Base-by-base conservation (phyloP, 768 basidiomycete genomes). In the Suillus subluteus region DNA sequence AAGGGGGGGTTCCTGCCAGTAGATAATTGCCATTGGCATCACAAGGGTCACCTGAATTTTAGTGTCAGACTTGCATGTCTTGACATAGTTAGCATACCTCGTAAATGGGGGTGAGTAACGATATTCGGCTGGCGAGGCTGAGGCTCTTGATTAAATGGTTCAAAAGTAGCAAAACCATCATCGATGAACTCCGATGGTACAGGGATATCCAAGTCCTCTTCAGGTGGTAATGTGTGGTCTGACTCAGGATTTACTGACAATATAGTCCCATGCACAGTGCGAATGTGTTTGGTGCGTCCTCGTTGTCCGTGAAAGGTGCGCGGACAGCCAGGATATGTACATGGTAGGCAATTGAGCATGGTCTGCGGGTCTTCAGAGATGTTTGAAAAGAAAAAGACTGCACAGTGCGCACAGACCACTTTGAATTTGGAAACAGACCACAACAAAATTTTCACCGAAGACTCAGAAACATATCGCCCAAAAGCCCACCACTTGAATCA, bases 11-110 rank as follows among this genome's bases (percentile, higher is more conserved):
- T 30, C 43, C 65, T 56, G 30, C 41, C 0, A 32, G 54, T 38
- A 69, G 50, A 26, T 32, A 63, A 37, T 32, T 15, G n/a, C 68
- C 67, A 44, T 69, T 44, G 40, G 35, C 43, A 67, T 69, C 58
- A 35, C 68, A 69, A 23, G 67, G 68, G 23, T 13, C 38, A 50
- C 44, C 64, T 65, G 26, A 4, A 48, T 48, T 5, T 4, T 13
- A 48, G 1, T 48, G 46, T 48, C 46, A 48, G 46, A 48, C n/a
- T 48, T 11, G 1, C 9, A 11, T n/a, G 11, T 23, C 11, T 12
- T n/a, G 23, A 48, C n/a, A 48, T n/a, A 48, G 46, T 23, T 48
- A 12, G 18, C n/a, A 13, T 48, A 48, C 46, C 46, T 48, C n/a
- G n/a, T 48, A 48, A 48, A 11, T 48, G n/a, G n/a, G 46, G 46